Evolutionary conservation across 1,284 basidiomycete species (phyloP), one percentile per base, ranked within the genome.

Genomic region (Wallemia mellicola): DNA sequence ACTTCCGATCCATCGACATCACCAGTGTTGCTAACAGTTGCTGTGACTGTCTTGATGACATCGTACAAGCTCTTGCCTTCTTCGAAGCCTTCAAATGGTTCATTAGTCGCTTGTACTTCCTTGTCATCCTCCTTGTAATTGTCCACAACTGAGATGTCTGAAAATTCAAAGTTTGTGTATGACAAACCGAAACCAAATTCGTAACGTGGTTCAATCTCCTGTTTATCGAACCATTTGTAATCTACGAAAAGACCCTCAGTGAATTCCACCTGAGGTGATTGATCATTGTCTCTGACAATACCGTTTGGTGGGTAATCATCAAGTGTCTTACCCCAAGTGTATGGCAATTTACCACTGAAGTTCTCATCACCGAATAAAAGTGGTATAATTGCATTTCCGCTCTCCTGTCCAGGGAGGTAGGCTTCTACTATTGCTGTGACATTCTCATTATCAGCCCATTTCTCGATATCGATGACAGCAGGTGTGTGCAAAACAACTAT

Each of bases 331-430:
- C 82, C 83, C 65, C 86, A 86, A 1, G 84, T 85, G 70, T 85
- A 86, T 0, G 85, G 82, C 28, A 89, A 71, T 33, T 80, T 75
- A 2, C 79, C 86, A 24, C 78, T 79, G 0, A 85, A 84, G 68
- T 82, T 86, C 67, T 76, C 78, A 19, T 69, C 72, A 3, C 79
- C 81, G 64, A 79, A 85, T 1, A 85, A 71, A 11, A 85, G 75
- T 65, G 86, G 83, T 1, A 77, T 75, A 25, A 89, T 72, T 0
- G 80, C 71, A 67, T 84, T 84, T 0, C 86, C 86, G 0, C 77
- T 75, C 70, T 88, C 85, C 64, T 81, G 76, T 14, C 86, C 86
- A 14, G 79, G 76, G 1, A 79, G 64, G 11, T 79, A 76, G 19
- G 81, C 81, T 76, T 78, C 81, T 1, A 82, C 54, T 15, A 26